A percentile compares a stretch with the other conserved stretches of the same genome.
Evolutionary conservation across 2,329 filamentous ascomycete genomes (phyloP).

Genomic region (Apiospora sp.): DNA sequence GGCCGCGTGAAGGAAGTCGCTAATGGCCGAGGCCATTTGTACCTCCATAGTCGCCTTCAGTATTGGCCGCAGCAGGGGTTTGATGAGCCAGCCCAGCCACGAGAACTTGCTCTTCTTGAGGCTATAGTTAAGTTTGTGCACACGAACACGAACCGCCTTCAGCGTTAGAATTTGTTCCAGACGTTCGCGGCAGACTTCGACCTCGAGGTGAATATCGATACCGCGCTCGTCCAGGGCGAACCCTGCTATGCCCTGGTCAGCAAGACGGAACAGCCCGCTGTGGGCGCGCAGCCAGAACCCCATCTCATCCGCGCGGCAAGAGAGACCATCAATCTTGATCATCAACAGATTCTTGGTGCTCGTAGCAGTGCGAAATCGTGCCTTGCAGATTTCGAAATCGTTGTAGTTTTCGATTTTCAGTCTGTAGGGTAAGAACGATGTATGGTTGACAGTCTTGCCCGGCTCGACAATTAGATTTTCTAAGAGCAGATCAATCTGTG

Average conservation of each 20-base stretch:
- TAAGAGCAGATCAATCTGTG: slow-evolving; percentile 82
- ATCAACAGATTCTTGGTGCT: slow-evolving; percentile 75
- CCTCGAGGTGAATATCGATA: slow-evolving; percentile 83
- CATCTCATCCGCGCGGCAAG: slow-evolving; percentile 83
- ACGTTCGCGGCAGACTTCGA: slow-evolving; percentile 81
- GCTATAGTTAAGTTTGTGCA: slow-evolving; percentile 87
- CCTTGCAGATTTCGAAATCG: slow-evolving; percentile 85
- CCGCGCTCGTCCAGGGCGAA: slow-evolving; percentile 88
- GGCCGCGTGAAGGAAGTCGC: slow-evolving; percentile 71
- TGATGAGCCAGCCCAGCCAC: slow-evolving; percentile 82
- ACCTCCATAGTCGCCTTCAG: slow-evolving; percentile 77
- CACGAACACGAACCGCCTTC: slow-evolving; percentile 76
- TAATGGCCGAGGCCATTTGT: slow-evolving; percentile 77
- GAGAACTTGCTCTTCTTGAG: slow-evolving; percentile 78
- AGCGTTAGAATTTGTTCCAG: slow-evolving; percentile 85
- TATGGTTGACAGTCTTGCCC: slow-evolving; percentile 81
- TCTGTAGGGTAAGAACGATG: slow-evolving; percentile 88
- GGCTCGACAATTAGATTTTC: slow-evolving; percentile 93
- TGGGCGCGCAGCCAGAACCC: slow-evolving; percentile 90
- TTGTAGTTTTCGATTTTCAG: slow-evolving; percentile 85
- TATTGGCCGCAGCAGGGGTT: slow-evolving; percentile 83
- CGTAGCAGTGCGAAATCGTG: slow-evolving; percentile 72
- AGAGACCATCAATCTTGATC: slow-evolving; percentile 82
- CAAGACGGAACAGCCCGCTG: slow-evolving; percentile 75
- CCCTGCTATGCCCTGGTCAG: slow-evolving; percentile 84